A percentile compares a stretch with the other conserved stretches of the same genome.
phyloP scores from a whole-genome alignment of 176 grass and related monocot genomes.

The Bonia amplexicaulis region DNA sequence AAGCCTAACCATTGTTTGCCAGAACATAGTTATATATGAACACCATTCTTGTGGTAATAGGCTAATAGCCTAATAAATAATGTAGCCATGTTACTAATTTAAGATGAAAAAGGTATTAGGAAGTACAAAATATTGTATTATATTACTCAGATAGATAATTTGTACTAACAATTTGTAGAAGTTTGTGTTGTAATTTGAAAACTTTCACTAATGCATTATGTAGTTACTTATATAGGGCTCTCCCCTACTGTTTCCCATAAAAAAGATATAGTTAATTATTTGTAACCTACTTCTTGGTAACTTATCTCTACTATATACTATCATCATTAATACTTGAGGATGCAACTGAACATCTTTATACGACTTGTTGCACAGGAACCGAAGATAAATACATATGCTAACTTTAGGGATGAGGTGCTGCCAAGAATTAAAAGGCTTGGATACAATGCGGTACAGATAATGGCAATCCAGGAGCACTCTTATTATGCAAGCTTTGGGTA shows the following conservation, averaged over 20 bases:
- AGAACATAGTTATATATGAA: slow-evolving; percentile 21
- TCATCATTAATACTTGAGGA: slow-evolving; percentile 2
- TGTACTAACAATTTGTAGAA: neutral
- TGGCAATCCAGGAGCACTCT: slow-evolving; percentile 98
- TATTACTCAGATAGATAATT: neutral
- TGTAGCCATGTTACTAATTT: slow-evolving; percentile 2
- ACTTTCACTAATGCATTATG: neutral
- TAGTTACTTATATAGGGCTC: neutral
- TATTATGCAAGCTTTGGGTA: slow-evolving; percentile 99
- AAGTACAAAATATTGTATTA: neutral
- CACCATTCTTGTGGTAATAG: neutral
- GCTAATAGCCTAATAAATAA: neutral
- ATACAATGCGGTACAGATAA: slow-evolving; percentile 99
- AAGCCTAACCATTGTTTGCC: slow-evolving; percentile 1
- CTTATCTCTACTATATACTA: neutral
- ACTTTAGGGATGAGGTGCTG: slow-evolving; percentile 89
- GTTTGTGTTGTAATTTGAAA: neutral
- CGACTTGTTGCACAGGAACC: slow-evolving; percentile 58
- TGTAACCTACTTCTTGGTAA: slow-evolving; percentile 1
- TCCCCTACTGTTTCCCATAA: neutral
- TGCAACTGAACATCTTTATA: slow-evolving; percentile 16
- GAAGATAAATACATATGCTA: slow-evolving; percentile 88
- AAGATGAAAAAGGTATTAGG: neutral
- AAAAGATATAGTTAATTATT: neutral
- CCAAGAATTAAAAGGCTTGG: slow-evolving; percentile 97